Evolutionary conservation across 2,329 filamentous ascomycete genomes (phyloP).

Genomic region (Trematosphaeria pertusa): DNA sequence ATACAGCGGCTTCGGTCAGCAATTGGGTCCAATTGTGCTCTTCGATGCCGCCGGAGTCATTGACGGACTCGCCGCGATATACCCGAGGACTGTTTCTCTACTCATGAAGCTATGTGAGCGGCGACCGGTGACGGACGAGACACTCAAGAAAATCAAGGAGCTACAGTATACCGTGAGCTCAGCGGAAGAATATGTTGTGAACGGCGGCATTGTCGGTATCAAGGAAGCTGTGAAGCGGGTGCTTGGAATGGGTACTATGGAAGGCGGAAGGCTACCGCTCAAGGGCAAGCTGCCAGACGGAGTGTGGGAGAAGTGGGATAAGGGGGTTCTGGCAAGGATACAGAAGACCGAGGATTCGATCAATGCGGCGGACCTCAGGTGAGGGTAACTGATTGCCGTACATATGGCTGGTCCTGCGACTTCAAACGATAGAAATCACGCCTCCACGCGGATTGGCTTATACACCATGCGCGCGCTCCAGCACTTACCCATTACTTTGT

Average conservation of each 20-base stretch:
- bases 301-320: slow-evolving; percentile 59
- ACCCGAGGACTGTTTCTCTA: slow-evolving; percentile 66
- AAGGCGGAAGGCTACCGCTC: slow-evolving; percentile 67
- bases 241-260: slow-evolving; percentile 65
- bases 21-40: slow-evolving; percentile 67
- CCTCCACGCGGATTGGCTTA: too few relatives aligned
- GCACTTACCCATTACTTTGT: not conserved
- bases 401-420: too few relatives aligned
- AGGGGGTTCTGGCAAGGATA: slow-evolving; percentile 38
- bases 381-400: too few relatives aligned
- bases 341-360: slow-evolving; percentile 40
- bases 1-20: slow-evolving; percentile 71
- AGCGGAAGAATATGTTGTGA: slow-evolving; percentile 68
- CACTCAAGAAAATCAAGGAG: slow-evolving; percentile 58
- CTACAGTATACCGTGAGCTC: slow-evolving; percentile 68
- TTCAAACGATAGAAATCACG: too few relatives aligned
- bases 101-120: slow-evolving; percentile 61
- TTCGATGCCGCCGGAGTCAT: slow-evolving; percentile 71
- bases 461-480: not conserved
- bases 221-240: slow-evolving; percentile 68
- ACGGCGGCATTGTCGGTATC: slow-evolving; percentile 68
- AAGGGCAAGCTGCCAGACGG: slow-evolving; percentile 64
- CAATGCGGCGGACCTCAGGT: slow-evolving; percentile 29
- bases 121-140: slow-evolving; percentile 41
- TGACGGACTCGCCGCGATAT: slow-evolving; percentile 70